Conservation (phyloP, 495 filamentous ascomycete species). For the Hypoxylon lienhwacheense region DNA sequence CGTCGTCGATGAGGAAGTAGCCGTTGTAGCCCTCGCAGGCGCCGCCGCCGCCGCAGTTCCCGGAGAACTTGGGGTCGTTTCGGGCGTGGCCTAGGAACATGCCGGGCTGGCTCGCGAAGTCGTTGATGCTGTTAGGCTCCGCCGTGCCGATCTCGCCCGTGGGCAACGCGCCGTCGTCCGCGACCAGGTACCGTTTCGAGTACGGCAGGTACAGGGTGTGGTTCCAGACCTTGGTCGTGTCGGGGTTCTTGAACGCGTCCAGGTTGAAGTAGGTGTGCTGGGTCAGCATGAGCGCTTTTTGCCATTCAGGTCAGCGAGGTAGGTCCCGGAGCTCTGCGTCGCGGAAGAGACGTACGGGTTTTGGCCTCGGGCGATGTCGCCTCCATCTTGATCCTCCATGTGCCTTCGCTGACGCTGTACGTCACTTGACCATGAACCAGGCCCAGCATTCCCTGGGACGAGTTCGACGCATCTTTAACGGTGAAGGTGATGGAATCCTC, state of each 20-base stretch:
- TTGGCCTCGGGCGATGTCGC: conserved; percentile 52
- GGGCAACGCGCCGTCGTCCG: conserved; percentile 70
- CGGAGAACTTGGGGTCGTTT: conserved; percentile 55
- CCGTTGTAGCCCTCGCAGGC: conserved; percentile 80
- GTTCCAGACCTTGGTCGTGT: conserved; percentile 65
- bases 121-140: conserved; percentile 60
- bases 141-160: conserved; percentile 69
- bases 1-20: conserved; percentile 70
- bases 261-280: conserved; percentile 90
- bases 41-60: conserved; percentile 64
- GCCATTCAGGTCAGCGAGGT: conserved; percentile 35
- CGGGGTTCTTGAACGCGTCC: conserved; percentile 67
- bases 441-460: conserved; percentile 72
- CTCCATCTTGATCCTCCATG: conserved; percentile 58
- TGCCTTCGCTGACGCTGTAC: conserved; percentile 59
- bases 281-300: conserved; percentile 62
- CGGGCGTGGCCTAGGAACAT: conserved; percentile 69
- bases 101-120: conserved; percentile 63
- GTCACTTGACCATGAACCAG: conserved; percentile 71
- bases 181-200: conserved; percentile 66
- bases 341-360: conserved; percentile 48
- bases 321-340: conserved; percentile 16
- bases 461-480: conserved; percentile 65
- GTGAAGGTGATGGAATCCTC: conserved; percentile 76
- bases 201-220: conserved; percentile 72